These are phyloP conservation scores for Chalaropsis ovoidea DNA, from an alignment of 2,329 filamentous ascomycete species.

Conservation along the genomic window DNA sequence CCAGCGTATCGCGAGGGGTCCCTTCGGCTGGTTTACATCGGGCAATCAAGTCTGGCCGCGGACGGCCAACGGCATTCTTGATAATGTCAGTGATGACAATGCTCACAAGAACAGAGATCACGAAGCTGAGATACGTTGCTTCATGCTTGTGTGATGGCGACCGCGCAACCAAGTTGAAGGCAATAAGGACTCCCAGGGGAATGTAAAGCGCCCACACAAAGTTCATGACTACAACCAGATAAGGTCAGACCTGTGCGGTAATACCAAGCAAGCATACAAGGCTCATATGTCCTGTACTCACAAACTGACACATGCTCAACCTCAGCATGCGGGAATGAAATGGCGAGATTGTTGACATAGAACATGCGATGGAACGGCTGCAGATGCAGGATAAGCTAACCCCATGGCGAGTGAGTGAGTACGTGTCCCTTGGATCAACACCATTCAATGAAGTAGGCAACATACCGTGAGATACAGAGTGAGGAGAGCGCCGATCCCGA, in stretches of 20 bases:
- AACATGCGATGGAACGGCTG: conserved; percentile 94
- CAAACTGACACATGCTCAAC: conserved; percentile 72
- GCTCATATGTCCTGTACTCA: conserved; percentile 35
- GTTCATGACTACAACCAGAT: conserved; percentile 49
- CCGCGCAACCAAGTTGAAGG: conserved; percentile 53
- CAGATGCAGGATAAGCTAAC: conserved; percentile 45
- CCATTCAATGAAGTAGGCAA: conserved; percentile 27
- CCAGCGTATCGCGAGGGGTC: conserved; percentile 43
- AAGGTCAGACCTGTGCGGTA: not conserved
- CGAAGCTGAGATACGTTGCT: conserved; percentile 70
- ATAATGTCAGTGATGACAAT: conserved; percentile 79
- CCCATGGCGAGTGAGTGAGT: not conserved
- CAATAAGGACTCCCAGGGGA: conserved; percentile 56
- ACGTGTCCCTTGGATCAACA: not conserved
- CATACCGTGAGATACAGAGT: conserved; percentile 53
- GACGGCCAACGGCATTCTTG: conserved; percentile 78
- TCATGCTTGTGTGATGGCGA: conserved; percentile 70
- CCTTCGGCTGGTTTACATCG: conserved; percentile 61
- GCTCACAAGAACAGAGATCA: conserved; percentile 65
- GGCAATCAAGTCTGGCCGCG: conserved; percentile 53
- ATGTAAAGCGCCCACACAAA: conserved; percentile 67
- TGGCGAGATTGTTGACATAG: conserved; percentile 69
- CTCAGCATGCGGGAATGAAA: conserved; percentile 78
- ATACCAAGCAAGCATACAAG: not conserved
- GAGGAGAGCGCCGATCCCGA: conserved; percentile 64